phyloP scores from a whole-genome alignment of 495 filamentous ascomycete genomes.

The Penicillium verhagenii region DNA sequence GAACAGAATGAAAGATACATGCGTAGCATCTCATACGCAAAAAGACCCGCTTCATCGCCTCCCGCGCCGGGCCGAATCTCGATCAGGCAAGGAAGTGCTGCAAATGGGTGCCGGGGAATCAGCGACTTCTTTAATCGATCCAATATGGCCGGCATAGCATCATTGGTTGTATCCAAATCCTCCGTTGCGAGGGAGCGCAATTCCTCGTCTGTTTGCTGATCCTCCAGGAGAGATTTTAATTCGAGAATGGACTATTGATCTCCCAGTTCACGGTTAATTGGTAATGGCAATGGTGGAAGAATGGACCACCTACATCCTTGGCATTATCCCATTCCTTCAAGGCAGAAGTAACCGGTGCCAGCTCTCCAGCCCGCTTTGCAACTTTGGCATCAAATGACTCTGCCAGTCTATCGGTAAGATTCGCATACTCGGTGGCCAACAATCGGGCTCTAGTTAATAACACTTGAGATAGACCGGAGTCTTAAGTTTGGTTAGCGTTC shows the following conservation, averaged over 20 bases:
- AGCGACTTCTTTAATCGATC: constrained; percentile 68
- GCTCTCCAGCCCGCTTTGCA: constrained; percentile 76
- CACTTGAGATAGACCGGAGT: constrained; percentile 51
- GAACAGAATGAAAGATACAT: constrained; percentile 88
- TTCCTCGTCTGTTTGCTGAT: constrained; percentile 61
- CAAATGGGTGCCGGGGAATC: constrained; percentile 88
- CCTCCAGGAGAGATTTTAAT: constrained; percentile 56
- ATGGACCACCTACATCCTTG: constrained; percentile 34
- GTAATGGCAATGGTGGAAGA: background rate
- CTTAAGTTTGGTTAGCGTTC: constrained; percentile 33
- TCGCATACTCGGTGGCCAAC: constrained; percentile 65
- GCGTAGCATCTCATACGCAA: constrained; percentile 78
- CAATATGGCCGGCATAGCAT: constrained; percentile 57
- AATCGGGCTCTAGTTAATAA: constrained; percentile 64
- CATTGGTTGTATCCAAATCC: constrained; percentile 65
- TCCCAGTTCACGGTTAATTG: background rate
- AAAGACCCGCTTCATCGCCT: constrained; percentile 85
- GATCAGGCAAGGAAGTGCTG: constrained; percentile 84
- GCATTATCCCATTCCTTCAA: constrained; percentile 62
- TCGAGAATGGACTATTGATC: constrained; percentile 52
- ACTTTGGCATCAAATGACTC: constrained; percentile 67
- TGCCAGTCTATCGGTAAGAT: constrained; percentile 54
- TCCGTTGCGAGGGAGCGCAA: constrained; percentile 69
- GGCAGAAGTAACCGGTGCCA: constrained; percentile 63
- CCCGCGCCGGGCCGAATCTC: constrained; percentile 95